Evolutionary conservation across 1,139 yeast genomes (phyloP).

Genomic region (Kodamaea ohmeri): DNA sequence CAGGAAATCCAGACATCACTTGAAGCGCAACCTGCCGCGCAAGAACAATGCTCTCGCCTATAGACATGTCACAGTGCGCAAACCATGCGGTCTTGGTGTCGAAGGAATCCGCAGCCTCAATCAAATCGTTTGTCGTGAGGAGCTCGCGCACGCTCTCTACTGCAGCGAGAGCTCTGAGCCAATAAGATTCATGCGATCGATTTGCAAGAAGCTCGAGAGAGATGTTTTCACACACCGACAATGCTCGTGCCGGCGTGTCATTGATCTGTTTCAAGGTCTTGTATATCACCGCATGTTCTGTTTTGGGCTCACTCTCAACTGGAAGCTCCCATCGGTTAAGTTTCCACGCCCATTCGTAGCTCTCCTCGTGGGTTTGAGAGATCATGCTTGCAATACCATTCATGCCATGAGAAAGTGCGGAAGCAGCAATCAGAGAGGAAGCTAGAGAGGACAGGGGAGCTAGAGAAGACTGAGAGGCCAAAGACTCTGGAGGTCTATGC

Average conservation of each 20-base stretch:
- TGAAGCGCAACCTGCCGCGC: conserved; percentile 39
- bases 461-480: too few species aligned
- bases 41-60: conserved; percentile 40
- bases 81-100: conserved; percentile 36
- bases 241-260: conserved; percentile 25
- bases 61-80: conserved; percentile 27
- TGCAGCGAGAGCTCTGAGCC: conserved; percentile 34
- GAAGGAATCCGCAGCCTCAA: conserved; percentile 11
- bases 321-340: conserved; percentile 71
- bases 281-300: conserved; percentile 46
- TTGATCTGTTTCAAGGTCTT: conserved; percentile 42
- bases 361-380: conserved; percentile 17
- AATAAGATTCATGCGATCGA: conserved; percentile 21
- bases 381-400: conserved; percentile 46
- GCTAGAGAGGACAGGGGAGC: background rate
- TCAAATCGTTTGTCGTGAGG: conserved; percentile 5
- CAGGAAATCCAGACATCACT: conserved; percentile 18
- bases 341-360: conserved; percentile 65
- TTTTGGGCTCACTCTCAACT: conserved; percentile 24
- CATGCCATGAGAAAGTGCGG: conserved; percentile 47
- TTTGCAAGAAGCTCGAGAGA: conserved; percentile 15
- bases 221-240: conserved; percentile 18
- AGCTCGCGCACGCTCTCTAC: conserved; percentile 17
- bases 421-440: conserved; percentile 24
- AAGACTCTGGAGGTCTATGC: too few species aligned